Conservation (phyloP, 225 moss, liverwort and hornwort genomes). For the Bryoerythrophyllum caledonicum region DNA sequence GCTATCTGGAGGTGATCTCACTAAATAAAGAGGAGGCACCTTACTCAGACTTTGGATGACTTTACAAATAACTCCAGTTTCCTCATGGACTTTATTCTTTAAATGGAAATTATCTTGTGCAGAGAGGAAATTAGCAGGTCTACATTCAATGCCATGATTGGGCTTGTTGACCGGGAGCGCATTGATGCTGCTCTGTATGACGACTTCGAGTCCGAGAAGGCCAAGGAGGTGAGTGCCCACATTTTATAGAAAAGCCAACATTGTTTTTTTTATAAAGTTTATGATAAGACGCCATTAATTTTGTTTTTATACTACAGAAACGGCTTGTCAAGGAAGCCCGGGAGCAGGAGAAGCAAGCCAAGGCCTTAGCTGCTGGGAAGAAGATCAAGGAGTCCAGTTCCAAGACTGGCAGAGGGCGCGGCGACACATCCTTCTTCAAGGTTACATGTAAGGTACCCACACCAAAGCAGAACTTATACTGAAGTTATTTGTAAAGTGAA, state of each 20-base stretch:
- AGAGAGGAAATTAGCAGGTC: conserved; percentile 92
- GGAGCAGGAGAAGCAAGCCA: conserved; percentile 92
- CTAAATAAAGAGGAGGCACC: too few species aligned
- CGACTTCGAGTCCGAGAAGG: conserved; percentile 96
- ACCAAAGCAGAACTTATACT: conserved; percentile 9
- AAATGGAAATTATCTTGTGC: conserved; percentile 28
- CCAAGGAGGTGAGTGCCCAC: conserved; percentile 64
- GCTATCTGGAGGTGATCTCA: too few species aligned
- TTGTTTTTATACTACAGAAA: conserved; percentile 50
- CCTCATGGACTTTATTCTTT: conserved; percentile 11
- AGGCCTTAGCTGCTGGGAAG: conserved; percentile 91
- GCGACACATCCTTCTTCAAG: conserved; percentile 91
- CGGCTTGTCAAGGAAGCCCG: conserved; percentile 94
- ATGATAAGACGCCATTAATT: background rate
- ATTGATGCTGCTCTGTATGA: conserved; percentile 92
- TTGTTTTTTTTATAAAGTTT: background rate
- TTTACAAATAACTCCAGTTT: background rate
- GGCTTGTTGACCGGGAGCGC: conserved; percentile 87
- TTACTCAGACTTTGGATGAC: too few species aligned
- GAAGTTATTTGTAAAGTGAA: too few species aligned
- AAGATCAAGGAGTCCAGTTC: conserved; percentile 64
- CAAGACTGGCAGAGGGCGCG: conserved; percentile 76
- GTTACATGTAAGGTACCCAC: conserved; percentile 87
- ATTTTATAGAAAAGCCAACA: background rate
- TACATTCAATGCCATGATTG: conserved; percentile 90